Base-by-base conservation (phyloP, 2,329 filamentous ascomycete genomes). In the Ophiostoma tasmaniense region DNA sequence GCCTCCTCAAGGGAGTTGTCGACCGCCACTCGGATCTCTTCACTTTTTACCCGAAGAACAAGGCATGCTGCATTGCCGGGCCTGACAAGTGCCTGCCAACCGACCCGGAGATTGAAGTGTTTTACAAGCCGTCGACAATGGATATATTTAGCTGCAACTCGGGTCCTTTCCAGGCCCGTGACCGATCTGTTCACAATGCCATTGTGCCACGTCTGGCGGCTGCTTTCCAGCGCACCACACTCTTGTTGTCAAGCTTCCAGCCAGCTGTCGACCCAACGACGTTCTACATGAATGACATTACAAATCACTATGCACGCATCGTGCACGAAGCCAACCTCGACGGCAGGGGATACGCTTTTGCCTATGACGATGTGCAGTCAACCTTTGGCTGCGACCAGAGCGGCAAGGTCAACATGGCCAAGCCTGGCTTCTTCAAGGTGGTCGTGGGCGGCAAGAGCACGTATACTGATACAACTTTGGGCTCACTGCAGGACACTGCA, bases 121-220 rank as follows among this genome's bases (percentile, higher is more conserved):
- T 91, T 75, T 70, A 75, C 1, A 81, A 83, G 70, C 89, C 89
- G 0, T 82, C 79, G 1, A 85, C 85, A 1, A 79, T 78, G 14
- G 89, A 91, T 76, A 89, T 92, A 71, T 86, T 91, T 74, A 84
- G 83, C 45, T 90, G 88, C 78, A 87, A 84, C 73, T 86, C 83
- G 1, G 87, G 87, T 0, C 86, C 87, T 0, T 89, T 90, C 72
- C 79, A 80, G 8, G 80, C 76, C 8, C 78, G 72, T 74, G 80
- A 64, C 74, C 83, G 70, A 67, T 71, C 75, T 28, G 75, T 69
- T 74, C 81, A 75, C 66, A 81, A 74, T 77, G 78, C 78, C 25
- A 79, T 81, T 67, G 81, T 73, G 83, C 89, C 78, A 39, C 78
- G 72, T 73, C 81, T 76, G 78, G 87, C 66, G 74, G 82, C 72